phyloP scores from a whole-genome alignment of 1,139 yeast species.

The Pichia sp. region DNA sequence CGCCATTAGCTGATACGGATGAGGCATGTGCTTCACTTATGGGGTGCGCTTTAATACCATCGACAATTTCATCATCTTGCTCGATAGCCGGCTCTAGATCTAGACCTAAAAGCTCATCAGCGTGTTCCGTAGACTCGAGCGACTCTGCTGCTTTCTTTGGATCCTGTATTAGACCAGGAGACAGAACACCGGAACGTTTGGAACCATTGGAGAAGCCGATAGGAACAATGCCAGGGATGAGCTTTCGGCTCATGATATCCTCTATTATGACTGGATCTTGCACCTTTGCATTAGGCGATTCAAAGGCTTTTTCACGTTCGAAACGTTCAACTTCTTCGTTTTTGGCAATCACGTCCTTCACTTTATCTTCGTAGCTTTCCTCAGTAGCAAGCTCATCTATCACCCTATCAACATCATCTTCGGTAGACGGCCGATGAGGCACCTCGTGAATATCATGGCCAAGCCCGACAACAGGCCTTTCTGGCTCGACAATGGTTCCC shows the following conservation, averaged over 20 bases:
- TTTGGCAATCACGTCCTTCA: conserved; percentile 24
- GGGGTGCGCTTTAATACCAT: conserved; percentile 1
- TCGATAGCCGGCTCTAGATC: conserved; percentile 2
- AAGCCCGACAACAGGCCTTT: too few relatives aligned
- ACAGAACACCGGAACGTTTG: background rate
- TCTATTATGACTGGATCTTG: conserved; percentile 16
- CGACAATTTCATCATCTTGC: conserved; percentile 1
- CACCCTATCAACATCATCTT: conserved; percentile 16
- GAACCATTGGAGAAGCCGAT: background rate
- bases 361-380: conserved; percentile 27
- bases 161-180: conserved; percentile 1
- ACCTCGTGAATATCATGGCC: too few relatives aligned
- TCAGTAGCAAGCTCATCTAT: conserved; percentile 28
- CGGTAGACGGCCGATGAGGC: background rate
- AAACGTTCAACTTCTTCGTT: conserved; percentile 24
- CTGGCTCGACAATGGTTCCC: too few relatives aligned
- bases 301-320: conserved; percentile 25
- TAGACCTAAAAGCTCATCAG: background rate
- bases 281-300: conserved; percentile 14
- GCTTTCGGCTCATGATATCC: conserved; percentile 10
- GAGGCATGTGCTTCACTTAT: background rate
- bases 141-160: background rate
- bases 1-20: background rate
- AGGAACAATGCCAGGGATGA: background rate
- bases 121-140: background rate